Base-by-base conservation (phyloP, 2,329 filamentous ascomycete genomes). In the Calonectria pteridis region DNA sequence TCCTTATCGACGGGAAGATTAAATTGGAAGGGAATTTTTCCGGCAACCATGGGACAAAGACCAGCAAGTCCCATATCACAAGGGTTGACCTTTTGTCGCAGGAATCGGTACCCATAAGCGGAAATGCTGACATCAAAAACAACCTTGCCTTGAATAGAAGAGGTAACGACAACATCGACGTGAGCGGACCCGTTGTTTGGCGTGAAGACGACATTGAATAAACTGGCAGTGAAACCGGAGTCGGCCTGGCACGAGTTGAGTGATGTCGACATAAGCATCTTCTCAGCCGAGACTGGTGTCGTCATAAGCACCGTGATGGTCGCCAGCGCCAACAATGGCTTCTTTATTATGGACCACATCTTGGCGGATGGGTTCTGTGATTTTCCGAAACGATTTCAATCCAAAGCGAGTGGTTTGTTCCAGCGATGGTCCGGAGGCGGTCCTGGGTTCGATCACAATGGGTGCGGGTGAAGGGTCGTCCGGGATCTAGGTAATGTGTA, bases 31-130 rank as follows among this genome's bases (percentile, higher is more conserved):
- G 93, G 90, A 82, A 98, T 93, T 80, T 94, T 93, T 77, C 95
- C 95, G 11, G 95, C 91, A 76, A 92, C 94, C 95, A 98, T 98
- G 72, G 96, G 96, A 85, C 96, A 98, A 81, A 98, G 90, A 83
- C 95, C 95, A 73, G 88, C 85, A 75, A 97, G 88, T 76, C 91
- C 88, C 71, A 88, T 87, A 33, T 90, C 86, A 87, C 96, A 98
- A 58, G 96, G 96, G 82, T 98, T 88, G 78, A 98, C 84, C 6
- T 87, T 91, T 77, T 91, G 86, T 75, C 89, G 90, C 78, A 96
- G 85, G 77, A 94, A 91, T 43, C 90, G 87, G 84, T 94, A 95
- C 67, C 96, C 96, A 83, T 98, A 98, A 66, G 95, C 96, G 73
- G 93, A 90, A 78, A 98, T 90, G 73, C 92, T 85, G 72, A 98